A percentile compares a stretch with the other conserved stretches of the same genome.
phyloP scores from a whole-genome alignment of 108 stramenopile species.

The Nitzschia sp. region DNA sequence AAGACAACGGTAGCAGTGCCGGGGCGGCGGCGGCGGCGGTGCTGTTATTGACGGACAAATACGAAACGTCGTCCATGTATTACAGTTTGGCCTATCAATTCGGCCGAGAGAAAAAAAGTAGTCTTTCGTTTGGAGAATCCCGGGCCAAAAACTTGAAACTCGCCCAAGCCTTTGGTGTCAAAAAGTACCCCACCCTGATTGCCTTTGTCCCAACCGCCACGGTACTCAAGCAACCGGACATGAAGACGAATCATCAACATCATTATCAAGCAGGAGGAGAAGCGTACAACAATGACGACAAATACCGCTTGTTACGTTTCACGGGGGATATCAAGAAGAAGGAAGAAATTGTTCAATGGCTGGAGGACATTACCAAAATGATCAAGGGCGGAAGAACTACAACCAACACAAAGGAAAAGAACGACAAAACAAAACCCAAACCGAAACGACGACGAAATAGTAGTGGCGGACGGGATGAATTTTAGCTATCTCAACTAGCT shows the following conservation, averaged over 20 bases:
- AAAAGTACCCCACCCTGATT: constrained; percentile 65
- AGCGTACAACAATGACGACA: constrained; percentile 10
- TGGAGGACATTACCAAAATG: constrained; percentile 18
- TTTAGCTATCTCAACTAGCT: background rate
- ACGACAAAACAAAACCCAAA: too few relatives aligned
- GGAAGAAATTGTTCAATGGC: constrained; percentile 37
- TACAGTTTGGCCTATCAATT: constrained; percentile 70
- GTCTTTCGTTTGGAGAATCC: constrained; percentile 71
- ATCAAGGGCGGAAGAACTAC: background rate
- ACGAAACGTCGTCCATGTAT: constrained; percentile 74
- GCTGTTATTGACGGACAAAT: constrained; percentile 75
- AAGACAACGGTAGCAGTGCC: constrained; percentile 9
- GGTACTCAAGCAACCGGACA: constrained; percentile 6
- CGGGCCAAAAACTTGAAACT: constrained; percentile 69
- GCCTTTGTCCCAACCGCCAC: constrained; percentile 45
- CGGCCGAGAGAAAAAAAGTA: constrained; percentile 36
- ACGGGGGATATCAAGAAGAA: constrained; percentile 17
- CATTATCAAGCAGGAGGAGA: too few relatives aligned
- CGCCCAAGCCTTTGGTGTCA: constrained; percentile 61
- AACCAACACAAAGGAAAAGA: too few relatives aligned
- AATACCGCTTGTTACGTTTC: constrained; percentile 29
- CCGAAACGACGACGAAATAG: background rate
- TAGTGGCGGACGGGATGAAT: too few relatives aligned
- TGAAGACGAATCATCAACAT: too few relatives aligned
- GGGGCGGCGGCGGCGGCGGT: constrained; percentile 31